Evolutionary conservation across 768 basidiomycete species (phyloP).

Genomic region (Rhizopogon vinicolor): DNA sequence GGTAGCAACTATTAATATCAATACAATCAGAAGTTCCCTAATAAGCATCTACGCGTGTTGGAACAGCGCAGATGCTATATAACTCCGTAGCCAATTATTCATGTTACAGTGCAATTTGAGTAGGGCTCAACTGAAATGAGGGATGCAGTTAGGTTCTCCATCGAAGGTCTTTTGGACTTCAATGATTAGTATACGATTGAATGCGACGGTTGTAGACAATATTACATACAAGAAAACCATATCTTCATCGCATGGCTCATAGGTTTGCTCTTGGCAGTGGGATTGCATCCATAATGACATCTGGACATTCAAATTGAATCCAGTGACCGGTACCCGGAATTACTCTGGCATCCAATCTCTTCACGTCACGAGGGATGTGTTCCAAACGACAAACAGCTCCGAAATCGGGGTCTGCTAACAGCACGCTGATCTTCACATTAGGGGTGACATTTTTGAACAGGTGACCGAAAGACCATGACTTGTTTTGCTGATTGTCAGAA

Average conservation of each 20-base stretch:
- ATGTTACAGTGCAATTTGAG: too few relatives aligned
- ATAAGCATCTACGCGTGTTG: too few relatives aligned
- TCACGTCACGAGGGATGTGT: constrained; percentile 4
- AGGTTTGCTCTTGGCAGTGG: not conserved
- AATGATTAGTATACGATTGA: too few relatives aligned
- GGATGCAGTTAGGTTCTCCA: too few relatives aligned
- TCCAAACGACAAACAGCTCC: not conserved
- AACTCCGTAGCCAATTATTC: too few relatives aligned
- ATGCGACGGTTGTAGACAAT: not conserved
- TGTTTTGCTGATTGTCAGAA: constrained; percentile 4
- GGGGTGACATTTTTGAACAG: not conserved
- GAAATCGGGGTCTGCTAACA: constrained; percentile 15
- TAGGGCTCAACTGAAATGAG: too few relatives aligned
- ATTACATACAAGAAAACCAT: too few relatives aligned
- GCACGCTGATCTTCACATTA: constrained; percentile 10
- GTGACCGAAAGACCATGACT: constrained; percentile 14
- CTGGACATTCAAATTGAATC: constrained; percentile 22
- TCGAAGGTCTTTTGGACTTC: too few relatives aligned
- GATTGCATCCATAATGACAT: constrained; percentile 12
- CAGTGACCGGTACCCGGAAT: constrained; percentile 18
- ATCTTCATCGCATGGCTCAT: not conserved
- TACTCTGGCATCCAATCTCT: not conserved
- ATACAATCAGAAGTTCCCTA: too few relatives aligned
- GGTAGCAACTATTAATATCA: too few relatives aligned
- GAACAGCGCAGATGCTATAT: too few relatives aligned